These are phyloP conservation scores for Tetrahymena borealis DNA, from an alignment of 73 alveolate species.

Conservation along the genomic window DNA sequence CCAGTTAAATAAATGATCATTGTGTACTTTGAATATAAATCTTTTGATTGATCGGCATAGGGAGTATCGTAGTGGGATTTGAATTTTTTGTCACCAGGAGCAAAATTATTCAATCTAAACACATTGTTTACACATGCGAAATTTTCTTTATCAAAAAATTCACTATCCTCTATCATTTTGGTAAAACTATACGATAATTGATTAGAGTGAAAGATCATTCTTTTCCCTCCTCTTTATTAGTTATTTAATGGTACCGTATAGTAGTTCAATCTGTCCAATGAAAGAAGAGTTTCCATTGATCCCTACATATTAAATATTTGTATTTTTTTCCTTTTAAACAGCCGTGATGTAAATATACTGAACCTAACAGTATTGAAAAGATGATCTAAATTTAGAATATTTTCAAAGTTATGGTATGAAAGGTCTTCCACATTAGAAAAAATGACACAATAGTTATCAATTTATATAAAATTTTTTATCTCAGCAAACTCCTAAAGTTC, in stretches of 20 bases:
- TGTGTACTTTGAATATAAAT: neutral
- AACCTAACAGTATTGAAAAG: neutral
- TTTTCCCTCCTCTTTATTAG: neutral
- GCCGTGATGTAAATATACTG: neutral
- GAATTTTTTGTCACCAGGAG: neutral
- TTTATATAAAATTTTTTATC: neutral
- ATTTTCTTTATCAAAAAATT: neutral
- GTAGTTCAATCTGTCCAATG: neutral
- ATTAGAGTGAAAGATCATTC: neutral
- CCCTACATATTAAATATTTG: neutral
- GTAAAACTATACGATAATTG: neutral
- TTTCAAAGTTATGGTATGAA: neutral
- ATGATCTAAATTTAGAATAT: neutral
- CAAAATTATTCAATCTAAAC: neutral
- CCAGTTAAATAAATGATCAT: neutral
- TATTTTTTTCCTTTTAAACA: neutral
- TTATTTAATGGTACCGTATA: neutral
- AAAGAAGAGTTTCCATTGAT: neutral
- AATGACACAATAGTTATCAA: neutral
- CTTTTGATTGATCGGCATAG: neutral
- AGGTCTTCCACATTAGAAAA: neutral
- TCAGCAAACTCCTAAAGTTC: neutral
- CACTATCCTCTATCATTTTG: neutral
- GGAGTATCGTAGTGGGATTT: neutral
- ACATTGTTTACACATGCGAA: neutral